These are phyloP conservation scores for Perkinsus olseni DNA, from an alignment of 169 alveolate species.

Conservation along the genomic window DNA sequence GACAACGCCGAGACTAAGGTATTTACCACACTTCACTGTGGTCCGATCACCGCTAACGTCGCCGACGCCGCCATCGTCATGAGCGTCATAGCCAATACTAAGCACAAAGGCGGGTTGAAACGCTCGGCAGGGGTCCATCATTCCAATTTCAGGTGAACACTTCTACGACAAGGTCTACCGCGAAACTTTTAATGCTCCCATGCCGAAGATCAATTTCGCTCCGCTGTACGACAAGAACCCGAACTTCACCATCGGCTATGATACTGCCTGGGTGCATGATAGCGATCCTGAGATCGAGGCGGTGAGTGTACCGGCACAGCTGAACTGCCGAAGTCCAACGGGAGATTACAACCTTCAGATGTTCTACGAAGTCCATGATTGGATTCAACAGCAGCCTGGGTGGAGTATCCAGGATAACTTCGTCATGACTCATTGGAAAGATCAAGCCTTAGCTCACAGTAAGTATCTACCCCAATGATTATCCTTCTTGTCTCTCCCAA, in stretches of 20 bases:
- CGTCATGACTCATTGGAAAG: neutral
- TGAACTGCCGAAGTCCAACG: neutral
- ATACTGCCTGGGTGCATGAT: neutral
- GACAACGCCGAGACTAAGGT: neutral
- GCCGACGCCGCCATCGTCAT: neutral
- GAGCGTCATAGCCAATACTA: neutral
- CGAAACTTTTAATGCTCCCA: neutral
- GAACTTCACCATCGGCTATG: neutral
- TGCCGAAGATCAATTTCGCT: neutral
- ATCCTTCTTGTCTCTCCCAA: too few species aligned
- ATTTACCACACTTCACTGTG: neutral
- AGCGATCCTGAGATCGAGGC: neutral
- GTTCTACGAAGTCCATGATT: neutral
- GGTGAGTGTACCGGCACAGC: neutral
- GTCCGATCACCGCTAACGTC: neutral
- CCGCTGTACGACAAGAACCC: neutral
- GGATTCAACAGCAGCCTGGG: neutral
- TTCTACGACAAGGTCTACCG: neutral
- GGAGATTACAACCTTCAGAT: neutral
- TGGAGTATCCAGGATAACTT: neutral
- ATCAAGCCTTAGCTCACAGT: neutral
- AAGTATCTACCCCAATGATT: neutral
- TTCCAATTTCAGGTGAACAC: neutral
- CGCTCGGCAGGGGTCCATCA: neutral
- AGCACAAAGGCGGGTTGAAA: neutral